Evolutionary conservation across 2,329 filamentous ascomycete species (phyloP).

Genomic region (Macrophomina tecta): DNA sequence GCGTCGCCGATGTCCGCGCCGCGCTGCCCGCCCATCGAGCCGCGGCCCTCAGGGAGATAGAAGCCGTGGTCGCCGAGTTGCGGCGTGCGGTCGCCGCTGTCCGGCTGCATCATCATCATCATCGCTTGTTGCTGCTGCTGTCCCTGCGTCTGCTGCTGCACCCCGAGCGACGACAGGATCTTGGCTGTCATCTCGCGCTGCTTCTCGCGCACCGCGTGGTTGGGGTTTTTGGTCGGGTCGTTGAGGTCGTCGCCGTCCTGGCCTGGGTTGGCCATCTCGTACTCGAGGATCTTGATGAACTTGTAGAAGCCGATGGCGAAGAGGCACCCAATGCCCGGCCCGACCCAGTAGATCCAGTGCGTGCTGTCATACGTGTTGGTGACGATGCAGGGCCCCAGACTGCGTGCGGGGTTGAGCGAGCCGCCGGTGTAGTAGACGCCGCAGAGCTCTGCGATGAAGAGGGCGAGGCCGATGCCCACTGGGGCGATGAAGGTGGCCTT

Average conservation of each 20-base stretch:
- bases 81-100: conserved; percentile 21
- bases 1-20: conserved; percentile 1
- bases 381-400: conserved; percentile 52
- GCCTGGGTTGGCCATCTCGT: conserved; percentile 50
- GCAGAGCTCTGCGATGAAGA: conserved; percentile 34
- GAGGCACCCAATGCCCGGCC: conserved; percentile 47
- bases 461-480: conserved; percentile 34
- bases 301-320: conserved; percentile 48
- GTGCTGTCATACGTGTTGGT: conserved; percentile 48
- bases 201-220: conserved; percentile 28
- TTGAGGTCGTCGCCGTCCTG: conserved; percentile 45
- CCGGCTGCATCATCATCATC: background rate
- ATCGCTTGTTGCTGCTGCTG: background rate
- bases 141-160: background rate
- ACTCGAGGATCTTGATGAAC: conserved; percentile 49
- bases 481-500: conserved; percentile 38
- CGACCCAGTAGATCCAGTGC: conserved; percentile 58
- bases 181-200: conserved; percentile 27
- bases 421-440: conserved; percentile 52
- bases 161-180: conserved; percentile 20
- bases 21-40: background rate
- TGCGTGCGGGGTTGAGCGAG: conserved; percentile 54
- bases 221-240: conserved; percentile 29
- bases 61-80: conserved; percentile 12
- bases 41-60: background rate